Base-by-base conservation (phyloP, 2,329 filamentous ascomycete species). In the Pseudogymnoascus sp. region DNA sequence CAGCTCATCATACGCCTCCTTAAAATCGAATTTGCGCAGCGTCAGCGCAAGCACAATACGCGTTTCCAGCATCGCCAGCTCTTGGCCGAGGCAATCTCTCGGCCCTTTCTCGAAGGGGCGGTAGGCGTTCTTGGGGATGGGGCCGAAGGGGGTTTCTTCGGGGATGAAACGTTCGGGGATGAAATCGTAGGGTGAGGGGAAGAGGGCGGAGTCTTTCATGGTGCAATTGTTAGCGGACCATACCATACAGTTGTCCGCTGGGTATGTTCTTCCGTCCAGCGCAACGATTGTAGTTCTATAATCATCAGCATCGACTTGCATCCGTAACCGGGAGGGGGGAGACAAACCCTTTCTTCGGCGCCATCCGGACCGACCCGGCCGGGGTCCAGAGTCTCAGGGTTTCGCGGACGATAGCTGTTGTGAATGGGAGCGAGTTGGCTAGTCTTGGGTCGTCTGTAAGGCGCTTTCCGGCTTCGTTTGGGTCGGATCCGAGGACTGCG, bases 31-130 rank as follows among this genome's bases (percentile, higher is more conserved):
- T 9, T 76, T 75, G 35, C 79, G 66, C 5, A 79, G 64, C 0
- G 76, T 76, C 66, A 82, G 72, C 3, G 79, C 76, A 49, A 83
- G 68, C 4, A 79, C 74, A 45, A 78, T 72, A 62, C 76, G 77
- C 16, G 77, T 70, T 69, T 83, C 80, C 28, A 66, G 67, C 73
- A 80, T 77, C 1, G 79, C 81, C 28, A 83, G 71, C 64, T 78
- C 77, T 68, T 84, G 80, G 0, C 82, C 83, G 14, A 84, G 77
- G 66, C 82, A 86, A 58, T 79, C 80, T n/a, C 82, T 70, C 2
- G 77, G 75, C 0, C 83, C 82, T 62, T 78, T 75, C 65, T 80
- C 79, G 68, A 85, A 85, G 0, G 79, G 75, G 8, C 45, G 45
- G n/a, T 55, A 55, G 2, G 45, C 25, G 9, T 33, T 33, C 45